Base-by-base conservation (phyloP, 192 early-diverging fungal species). In the Entomortierella parvispora region DNA sequence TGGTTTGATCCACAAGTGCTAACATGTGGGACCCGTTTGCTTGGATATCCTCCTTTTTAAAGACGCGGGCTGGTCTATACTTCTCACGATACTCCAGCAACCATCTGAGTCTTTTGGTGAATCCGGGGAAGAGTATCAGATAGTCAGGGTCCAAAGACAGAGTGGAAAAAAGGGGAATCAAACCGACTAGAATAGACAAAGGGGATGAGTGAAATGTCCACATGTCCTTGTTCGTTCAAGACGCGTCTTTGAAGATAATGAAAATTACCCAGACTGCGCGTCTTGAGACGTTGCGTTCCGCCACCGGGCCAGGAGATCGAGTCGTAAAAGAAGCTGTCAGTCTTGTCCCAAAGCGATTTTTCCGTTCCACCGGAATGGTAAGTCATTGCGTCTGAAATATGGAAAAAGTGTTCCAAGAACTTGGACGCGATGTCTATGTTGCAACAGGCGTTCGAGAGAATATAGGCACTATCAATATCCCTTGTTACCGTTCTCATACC, bases 361-460 rank as follows among this genome's bases (percentile, higher is more conserved):
- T 80, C 80, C 18, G 68, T 68, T 18, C 59, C 70, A 3, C 57
- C 49, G 11, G 68, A 55, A 1, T 68, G 57, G 45, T 81, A 87
- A 2, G 85, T 83, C 62, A 87, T 78, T 2, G 85, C 85, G 47
- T 87, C 84, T 32, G 85, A 84, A 45, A 87, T 86, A 67, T 86
- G 82, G 57, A 87, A 80, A 67, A 86, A 87, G 71, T 87, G 85
- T 57, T 87, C 83, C 45, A 87, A 65, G 71, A 85, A 87, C 62
- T 85, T 85, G 22, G 83, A 83, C 17, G 85, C 85, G 43, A 87
- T 86, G 46, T 85, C 84, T 72, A 51, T 22, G n/a, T 14, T n/a
- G n/a, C 31, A 18, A 20, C 0, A 56, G 11, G 22, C 2, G 29
- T 17, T 26, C 11, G 18, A 71, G 25, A 23, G 31, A n/a, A 47